Evolutionary conservation across 306 rosid species (phyloP).

Genomic region (cucumber (Cucumis sativus)): DNA sequence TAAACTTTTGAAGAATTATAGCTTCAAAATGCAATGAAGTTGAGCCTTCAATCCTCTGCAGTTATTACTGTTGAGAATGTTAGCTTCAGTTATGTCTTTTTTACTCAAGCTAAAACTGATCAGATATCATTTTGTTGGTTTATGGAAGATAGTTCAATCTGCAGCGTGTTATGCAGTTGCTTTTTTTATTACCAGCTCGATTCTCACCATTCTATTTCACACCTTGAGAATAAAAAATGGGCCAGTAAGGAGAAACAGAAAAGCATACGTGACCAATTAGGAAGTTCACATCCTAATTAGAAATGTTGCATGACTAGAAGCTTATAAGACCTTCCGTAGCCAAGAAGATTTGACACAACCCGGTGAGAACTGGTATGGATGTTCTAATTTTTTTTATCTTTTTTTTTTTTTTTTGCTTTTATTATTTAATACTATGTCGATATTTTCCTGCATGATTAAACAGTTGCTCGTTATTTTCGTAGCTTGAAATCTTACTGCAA

Average conservation of each 20-base stretch:
- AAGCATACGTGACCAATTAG: constrained; percentile 25
- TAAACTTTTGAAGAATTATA: neutral
- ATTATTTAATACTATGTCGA: constrained; percentile 16
- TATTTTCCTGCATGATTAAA: constrained; percentile 30
- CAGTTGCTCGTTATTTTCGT: constrained; percentile 51
- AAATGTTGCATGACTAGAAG: constrained; percentile 26
- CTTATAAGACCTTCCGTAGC: constrained; percentile 39
- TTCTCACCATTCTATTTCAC: constrained; percentile 30
- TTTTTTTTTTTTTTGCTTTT: too few species aligned
- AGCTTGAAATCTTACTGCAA: neutral
- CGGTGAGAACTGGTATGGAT: constrained; percentile 35
- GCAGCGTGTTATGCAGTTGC: constrained; percentile 35
- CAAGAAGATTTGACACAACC: constrained; percentile 37
- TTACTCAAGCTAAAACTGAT: constrained; percentile 10
- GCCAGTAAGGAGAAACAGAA: constrained; percentile 30
- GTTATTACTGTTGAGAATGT: constrained; percentile 7
- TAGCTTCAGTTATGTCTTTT: constrained; percentile 13
- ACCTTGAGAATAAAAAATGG: constrained; percentile 41
- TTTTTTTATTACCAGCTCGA: constrained; percentile 55
- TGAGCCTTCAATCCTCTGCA: constrained; percentile 38
- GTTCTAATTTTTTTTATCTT: neutral
- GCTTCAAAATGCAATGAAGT: constrained; percentile 70
- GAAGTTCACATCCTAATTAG: constrained; percentile 33
- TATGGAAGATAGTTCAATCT: constrained; percentile 33
- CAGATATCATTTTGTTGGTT: constrained; percentile 28